Evolutionary conservation across 352 stramenopile genomes (phyloP), one percentile per base, ranked within the genome.

Genomic region (Salisapilia sapeloensis): DNA sequence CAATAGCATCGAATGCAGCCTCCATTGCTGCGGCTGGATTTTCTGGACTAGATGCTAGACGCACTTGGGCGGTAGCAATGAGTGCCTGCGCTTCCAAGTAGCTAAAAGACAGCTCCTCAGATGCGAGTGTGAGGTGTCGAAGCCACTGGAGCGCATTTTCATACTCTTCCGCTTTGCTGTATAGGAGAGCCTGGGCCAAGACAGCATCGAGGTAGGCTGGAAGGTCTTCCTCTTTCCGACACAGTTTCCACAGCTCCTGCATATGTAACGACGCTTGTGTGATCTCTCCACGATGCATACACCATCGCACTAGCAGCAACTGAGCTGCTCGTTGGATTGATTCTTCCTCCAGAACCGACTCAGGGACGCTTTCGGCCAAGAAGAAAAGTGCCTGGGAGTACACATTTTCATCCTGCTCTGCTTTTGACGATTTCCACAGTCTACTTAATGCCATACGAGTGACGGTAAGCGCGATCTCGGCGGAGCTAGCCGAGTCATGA

Each of bases 81-180:
- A 82, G 26, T 1, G 63, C 54, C 21, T 77, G 61, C 6, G 53
- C 61, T 11, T 61, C 45, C 11, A 81, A 18, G 27, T 64, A 78
- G 2, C 46, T 44, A 31, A 67, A 56, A 1, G 47, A 51, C 23
- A 57, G 43, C 2, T 71, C 35, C 1, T 23, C 40, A 30, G 66
- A 86, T 9, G 53, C 59, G n/a, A 9, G 28, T 28, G 61, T 49
- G 11, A 80, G 35, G 3, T 35, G 29, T 12, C 66, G 35, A 3
- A 82, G 53, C 9, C 64, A 29, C 8, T 44, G 21, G 3, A 85
- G 42, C 22, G 55, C 64, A 16, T 30, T 40, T 14, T 46, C 8
- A 24, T 48, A 65, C n/a, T 84, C 51, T 9, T 44, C 44, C 5
- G 24, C 19, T 16, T 55, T 44, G 17, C 44, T 46, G 26, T 39